Base-by-base conservation (phyloP, 495 filamentous ascomycete genomes). In the Penicillium fimorum region DNA sequence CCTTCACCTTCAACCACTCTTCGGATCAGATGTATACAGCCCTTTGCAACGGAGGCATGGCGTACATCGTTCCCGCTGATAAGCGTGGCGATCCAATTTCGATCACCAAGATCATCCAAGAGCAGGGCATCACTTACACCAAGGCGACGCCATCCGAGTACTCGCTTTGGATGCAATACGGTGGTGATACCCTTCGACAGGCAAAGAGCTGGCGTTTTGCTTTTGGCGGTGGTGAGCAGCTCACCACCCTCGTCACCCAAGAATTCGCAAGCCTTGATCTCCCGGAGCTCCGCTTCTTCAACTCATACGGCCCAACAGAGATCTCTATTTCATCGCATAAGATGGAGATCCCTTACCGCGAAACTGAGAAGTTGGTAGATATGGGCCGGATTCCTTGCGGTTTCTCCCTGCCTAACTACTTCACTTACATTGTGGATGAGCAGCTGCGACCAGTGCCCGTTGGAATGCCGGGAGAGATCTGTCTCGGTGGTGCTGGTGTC, bases 81-180 rank as follows among this genome's bases (percentile, higher is more conserved):
- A 37, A 58, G 5, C 63, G 70, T 2, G 58, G 65, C 8, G 65
- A 75, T 42, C 67, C 72, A 5, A 5, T 60, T 9, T 58, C 43
- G 10, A 57, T 76, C 0, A 56, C 69, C 13, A 48, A 72, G 18
- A 43, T 77, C 13, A 71, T 79, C 5, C 10, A 0, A 6, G 30
- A 66, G 3, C 17, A 76, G 12, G 2, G 12, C 0, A 60, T 79
- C 13, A 70, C 74, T 0, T 72, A 62, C 49, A 76, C 75, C 13
- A 50, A 56, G n/a, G 70, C 60, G 0, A 75, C 74, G 1, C 76
- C 76, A 0, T 67, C 75, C 0, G 76, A 79, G 54, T 79, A 79
- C 50, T 33, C 41, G 0, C 42, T 56, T 3, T 72, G 67, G 72
- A 9, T 76, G 4, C 53, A 58, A 5, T 69, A 66, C 48, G 70